Base-by-base conservation (phyloP, 495 filamentous ascomycete species). In the Podospora appendiculata region DNA sequence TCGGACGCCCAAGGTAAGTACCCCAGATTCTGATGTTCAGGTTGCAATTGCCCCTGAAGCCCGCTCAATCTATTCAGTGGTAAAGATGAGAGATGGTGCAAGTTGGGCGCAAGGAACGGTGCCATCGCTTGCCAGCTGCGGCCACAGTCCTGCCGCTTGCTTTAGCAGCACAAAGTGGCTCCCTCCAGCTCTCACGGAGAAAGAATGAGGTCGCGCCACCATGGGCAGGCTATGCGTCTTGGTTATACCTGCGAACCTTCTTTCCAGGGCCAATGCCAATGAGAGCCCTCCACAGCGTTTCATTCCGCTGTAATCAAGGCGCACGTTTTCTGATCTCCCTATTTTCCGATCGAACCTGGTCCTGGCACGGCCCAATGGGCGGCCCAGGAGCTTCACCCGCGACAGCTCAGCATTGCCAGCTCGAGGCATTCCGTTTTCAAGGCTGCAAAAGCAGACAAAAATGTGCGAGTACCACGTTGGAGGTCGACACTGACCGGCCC, bases 251-350 rank as follows among this genome's bases (percentile, higher is more conserved):
- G 56, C 51, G 51, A 47, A 56, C 47, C 41, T 56, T 57, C 50
- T 58, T 47, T 46, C 19, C 41, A 10, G 44, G 34, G 41, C n/a
- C 11, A 42, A 53, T 41, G 32, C 43, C 58, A 58, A 61, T 56
- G 54, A 48, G 47, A 45, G 19, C 25, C 33, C 45, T 19, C 25
- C 41, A 51, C 53, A 55, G 56, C 56, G 53, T 63, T 56, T 47
- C 62, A 63, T 65, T 65, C 62, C 62, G 60, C 57, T 56, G 48
- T 53, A 55, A 57, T 56, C 44, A 57, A 41, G 41, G 54, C 44
- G 59, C 62, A 61, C 57, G 55, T 62, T 56, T 54, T 50, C 57
- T 58, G 53, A 58, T 65, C 33, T 60, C 41, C 49, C 50, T 60
- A 63, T 60, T 63, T 63, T 59, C 63, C 60, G 60, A 65, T 57